These are phyloP conservation scores for Colletotrichum echinochloae DNA, from an alignment of 2,329 filamentous ascomycete species.

Conservation along the genomic window DNA sequence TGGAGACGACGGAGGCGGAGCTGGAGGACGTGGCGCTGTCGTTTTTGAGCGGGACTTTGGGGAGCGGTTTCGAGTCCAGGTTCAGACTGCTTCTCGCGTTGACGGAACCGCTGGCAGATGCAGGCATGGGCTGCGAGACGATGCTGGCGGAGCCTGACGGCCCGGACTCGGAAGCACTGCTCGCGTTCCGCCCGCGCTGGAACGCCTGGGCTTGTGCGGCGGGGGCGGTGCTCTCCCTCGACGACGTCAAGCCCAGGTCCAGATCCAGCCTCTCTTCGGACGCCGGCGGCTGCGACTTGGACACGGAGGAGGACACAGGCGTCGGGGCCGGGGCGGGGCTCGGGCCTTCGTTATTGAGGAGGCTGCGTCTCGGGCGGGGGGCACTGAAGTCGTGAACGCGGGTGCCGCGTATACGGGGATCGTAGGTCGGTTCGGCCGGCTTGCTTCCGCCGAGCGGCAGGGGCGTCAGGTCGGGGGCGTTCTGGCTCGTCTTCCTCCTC, in stretches of 20 bases:
- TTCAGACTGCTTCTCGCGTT: slow-evolving; percentile 39
- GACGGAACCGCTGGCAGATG: slow-evolving; percentile 46
- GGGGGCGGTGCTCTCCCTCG: slow-evolving; percentile 41
- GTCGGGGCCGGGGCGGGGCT: not conserved
- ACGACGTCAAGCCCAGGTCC: slow-evolving; percentile 41
- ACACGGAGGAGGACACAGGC: slow-evolving; percentile 15
- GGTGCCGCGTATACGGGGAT: slow-evolving; percentile 73
- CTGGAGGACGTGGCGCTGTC: slow-evolving; percentile 45
- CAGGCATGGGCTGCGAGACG: slow-evolving; percentile 45
- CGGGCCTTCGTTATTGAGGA: slow-evolving; percentile 47
- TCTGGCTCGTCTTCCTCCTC: slow-evolving; percentile 67
- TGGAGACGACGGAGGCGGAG: slow-evolving; percentile 51
- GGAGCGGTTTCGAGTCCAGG: slow-evolving; percentile 39
- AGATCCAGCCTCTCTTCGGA: slow-evolving; percentile 33
- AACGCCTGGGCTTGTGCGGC: not conserved
- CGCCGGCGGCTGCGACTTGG: slow-evolving; percentile 24
- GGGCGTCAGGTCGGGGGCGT: slow-evolving; percentile 56
- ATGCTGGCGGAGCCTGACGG: slow-evolving; percentile 44
- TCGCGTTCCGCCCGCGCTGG: slow-evolving; percentile 40
- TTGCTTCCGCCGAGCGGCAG: slow-evolving; percentile 53
- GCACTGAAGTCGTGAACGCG: slow-evolving; percentile 75
- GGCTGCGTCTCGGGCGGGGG: slow-evolving; percentile 60
- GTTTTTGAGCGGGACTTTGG: slow-evolving; percentile 55
- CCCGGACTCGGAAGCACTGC: slow-evolving; percentile 49
- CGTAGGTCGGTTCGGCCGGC: slow-evolving; percentile 63